Percentiles rank a stretch among this genome's conserved stretches.
These are phyloP conservation scores for Kazachstania kunashirensis DNA, from an alignment of 805 yeast genomes.

Conservation along the genomic window DNA sequence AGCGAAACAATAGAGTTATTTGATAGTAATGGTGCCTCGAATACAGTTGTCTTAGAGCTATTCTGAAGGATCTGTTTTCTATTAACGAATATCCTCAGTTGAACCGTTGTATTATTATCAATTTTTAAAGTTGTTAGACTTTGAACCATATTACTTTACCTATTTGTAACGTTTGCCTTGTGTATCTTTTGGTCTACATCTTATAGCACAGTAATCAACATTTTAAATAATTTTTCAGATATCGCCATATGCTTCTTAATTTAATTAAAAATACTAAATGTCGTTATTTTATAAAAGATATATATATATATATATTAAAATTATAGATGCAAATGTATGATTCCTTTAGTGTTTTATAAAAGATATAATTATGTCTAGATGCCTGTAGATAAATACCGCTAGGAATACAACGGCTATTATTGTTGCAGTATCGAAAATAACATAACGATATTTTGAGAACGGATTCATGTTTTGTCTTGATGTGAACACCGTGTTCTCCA, in stretches of 20 bases:
- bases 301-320: too few species aligned
- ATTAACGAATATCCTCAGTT: slow-evolving; percentile 23
- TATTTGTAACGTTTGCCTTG: too few species aligned
- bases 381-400: not conserved
- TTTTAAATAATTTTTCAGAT: too few species aligned
- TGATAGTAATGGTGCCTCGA: slow-evolving; percentile 29
- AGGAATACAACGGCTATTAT: not conserved
- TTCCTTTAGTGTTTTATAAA: too few species aligned
- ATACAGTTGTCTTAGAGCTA: slow-evolving; percentile 12
- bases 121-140: slow-evolving; percentile 22
- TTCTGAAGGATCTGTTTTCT: slow-evolving; percentile 22
- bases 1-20: slow-evolving; percentile 27
- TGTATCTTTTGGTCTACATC: too few species aligned
- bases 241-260: too few species aligned
- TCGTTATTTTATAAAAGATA: too few species aligned
- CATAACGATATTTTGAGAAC: slow-evolving; percentile 6
- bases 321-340: too few species aligned
- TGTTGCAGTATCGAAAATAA: slow-evolving; percentile 6
- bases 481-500: slow-evolving; percentile 7
- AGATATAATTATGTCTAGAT: not conserved
- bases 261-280: too few species aligned
- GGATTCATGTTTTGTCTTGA: slow-evolving; percentile 3
- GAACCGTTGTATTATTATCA: slow-evolving; percentile 16
- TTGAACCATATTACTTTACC: too few species aligned
- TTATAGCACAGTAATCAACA: too few species aligned